Percentiles rank a stretch among this genome's conserved stretches.
phyloP scores from a whole-genome alignment of 2,329 filamentous ascomycete genomes.

The Xylaria sp. region DNA sequence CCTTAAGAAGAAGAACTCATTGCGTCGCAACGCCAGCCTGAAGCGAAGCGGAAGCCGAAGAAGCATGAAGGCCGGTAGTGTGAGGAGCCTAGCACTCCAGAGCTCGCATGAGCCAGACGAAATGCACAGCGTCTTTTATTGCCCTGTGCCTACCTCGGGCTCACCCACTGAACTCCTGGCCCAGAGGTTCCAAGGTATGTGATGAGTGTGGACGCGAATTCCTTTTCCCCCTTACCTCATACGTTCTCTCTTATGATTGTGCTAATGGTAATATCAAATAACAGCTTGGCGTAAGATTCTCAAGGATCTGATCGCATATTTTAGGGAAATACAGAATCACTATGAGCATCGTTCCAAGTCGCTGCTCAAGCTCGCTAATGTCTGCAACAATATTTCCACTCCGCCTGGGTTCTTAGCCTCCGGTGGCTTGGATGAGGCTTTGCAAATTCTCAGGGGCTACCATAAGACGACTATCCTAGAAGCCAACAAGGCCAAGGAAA shows the following conservation, averaged over 20 bases:
- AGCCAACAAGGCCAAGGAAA: conserved; percentile 87
- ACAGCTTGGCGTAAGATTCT: conserved; percentile 93
- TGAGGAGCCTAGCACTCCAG: conserved; percentile 80
- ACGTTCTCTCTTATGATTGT: background rate
- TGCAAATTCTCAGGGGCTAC: conserved; percentile 81
- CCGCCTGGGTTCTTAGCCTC: conserved; percentile 81
- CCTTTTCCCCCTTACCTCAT: background rate
- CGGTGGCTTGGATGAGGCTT: conserved; percentile 88
- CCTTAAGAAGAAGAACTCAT: conserved; percentile 86
- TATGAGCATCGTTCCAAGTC: conserved; percentile 89
- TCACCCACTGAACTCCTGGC: conserved; percentile 90
- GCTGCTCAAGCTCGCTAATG: conserved; percentile 82
- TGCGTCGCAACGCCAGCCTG: conserved; percentile 78
- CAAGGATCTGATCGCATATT: conserved; percentile 94
- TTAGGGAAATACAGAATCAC: conserved; percentile 88
- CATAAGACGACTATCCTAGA: conserved; percentile 84
- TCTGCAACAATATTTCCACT: conserved; percentile 81
- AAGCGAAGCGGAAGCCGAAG: conserved; percentile 83
- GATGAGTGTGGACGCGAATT: background rate
- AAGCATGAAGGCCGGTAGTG: conserved; percentile 86
- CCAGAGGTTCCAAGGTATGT: conserved; percentile 86
- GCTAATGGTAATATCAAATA: conserved; percentile 13
- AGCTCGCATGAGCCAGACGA: conserved; percentile 75
- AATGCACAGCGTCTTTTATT: conserved; percentile 85
- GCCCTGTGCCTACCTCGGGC: conserved; percentile 87